phyloP scores from a whole-genome alignment of 2,329 filamentous ascomycete genomes.

The Lachnellula hyalina region DNA sequence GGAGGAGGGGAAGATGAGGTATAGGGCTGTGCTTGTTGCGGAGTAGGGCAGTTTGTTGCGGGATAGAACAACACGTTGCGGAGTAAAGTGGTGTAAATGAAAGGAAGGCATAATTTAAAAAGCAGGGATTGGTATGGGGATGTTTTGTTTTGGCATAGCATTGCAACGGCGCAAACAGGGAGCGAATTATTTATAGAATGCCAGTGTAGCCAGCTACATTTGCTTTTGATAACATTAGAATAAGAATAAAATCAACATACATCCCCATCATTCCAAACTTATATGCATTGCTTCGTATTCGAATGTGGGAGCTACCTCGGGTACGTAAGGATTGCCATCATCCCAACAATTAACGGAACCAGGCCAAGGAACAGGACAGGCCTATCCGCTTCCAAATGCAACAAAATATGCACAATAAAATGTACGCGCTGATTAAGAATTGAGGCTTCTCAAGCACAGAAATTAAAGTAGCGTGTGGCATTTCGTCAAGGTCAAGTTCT shows the following conservation, averaged over 20 bases:
- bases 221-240: too few species aligned
- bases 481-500: too few species aligned
- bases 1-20: conserved; percentile 49
- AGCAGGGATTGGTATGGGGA: too few species aligned
- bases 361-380: neutral
- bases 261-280: too few species aligned
- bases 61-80: neutral
- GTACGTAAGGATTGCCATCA: neutral
- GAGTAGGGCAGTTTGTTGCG: conserved; percentile 11
- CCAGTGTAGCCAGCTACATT: too few species aligned
- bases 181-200: too few species aligned
- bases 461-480: too few species aligned
- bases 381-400: neutral
- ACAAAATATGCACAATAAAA: neutral
- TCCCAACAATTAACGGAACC: neutral
- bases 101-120: neutral
- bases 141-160: too few species aligned
- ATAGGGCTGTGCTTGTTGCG: conserved; percentile 38
- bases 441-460: neutral
- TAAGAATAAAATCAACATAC: too few species aligned
- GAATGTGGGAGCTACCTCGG: too few species aligned
- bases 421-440: neutral
- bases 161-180: too few species aligned
- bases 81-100: neutral
- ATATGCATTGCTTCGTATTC: too few species aligned